Evolutionary conservation across 108 stramenopile species (phyloP).

Genomic region (Aurantiochytrium sp.): DNA sequence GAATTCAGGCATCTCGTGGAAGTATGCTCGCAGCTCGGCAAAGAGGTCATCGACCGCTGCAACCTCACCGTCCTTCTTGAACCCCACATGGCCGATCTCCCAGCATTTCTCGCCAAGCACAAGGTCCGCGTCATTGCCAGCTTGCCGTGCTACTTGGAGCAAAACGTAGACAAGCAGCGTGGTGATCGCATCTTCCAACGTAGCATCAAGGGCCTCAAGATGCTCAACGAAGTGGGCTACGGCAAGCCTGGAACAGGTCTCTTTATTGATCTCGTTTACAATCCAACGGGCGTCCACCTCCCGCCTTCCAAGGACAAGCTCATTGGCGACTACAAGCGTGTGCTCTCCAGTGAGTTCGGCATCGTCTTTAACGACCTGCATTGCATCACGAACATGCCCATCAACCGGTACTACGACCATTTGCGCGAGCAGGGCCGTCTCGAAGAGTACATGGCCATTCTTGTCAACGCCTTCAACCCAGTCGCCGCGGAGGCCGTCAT

Average conservation of each 20-base stretch:
- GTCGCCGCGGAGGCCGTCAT: conserved; percentile 67
- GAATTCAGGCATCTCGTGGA: conserved; percentile 78
- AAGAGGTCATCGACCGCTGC: conserved; percentile 92
- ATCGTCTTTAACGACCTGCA: conserved; percentile 78
- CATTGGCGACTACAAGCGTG: conserved; percentile 73
- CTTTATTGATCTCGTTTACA: conserved; percentile 84
- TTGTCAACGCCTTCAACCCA: conserved; percentile 85
- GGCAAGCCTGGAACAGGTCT: conserved; percentile 39
- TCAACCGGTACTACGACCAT: conserved; percentile 91
- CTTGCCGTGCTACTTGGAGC: conserved; percentile 81
- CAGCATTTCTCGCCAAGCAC: conserved; percentile 79
- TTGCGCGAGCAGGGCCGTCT: conserved; percentile 74
- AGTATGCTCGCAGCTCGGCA: conserved; percentile 50
- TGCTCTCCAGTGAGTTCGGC: conserved; percentile 74
- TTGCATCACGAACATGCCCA: conserved; percentile 98
- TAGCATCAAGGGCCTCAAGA: conserved; percentile 72
- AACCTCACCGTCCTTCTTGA: conserved; percentile 89
- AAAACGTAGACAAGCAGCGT: conserved; percentile 87
- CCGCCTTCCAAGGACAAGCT: conserved; percentile 67
- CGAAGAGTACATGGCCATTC: conserved; percentile 86
- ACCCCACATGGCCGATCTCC: conserved; percentile 83
- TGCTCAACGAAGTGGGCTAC: conserved; percentile 85
- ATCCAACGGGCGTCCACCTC: conserved; percentile 86
- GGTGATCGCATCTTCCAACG: conserved; percentile 87
- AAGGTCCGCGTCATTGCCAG: conserved; percentile 72